Conservation (phyloP, 2,329 filamentous ascomycete species). For the Cytospora paraplurivora region DNA sequence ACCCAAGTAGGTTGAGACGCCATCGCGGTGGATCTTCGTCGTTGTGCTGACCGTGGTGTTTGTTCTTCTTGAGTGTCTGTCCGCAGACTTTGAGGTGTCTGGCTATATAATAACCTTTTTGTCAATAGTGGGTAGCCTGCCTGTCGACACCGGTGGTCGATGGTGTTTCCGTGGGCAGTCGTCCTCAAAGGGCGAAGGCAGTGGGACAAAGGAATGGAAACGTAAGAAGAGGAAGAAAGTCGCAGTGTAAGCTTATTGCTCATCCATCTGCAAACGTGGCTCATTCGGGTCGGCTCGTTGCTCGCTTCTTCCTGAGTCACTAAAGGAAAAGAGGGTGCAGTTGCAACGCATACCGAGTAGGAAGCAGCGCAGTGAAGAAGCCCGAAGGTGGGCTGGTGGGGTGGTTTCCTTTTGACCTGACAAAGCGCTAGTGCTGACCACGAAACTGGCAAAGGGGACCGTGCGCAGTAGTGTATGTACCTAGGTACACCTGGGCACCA, state of each 20-base stretch:
- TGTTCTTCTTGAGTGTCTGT: too few species aligned
- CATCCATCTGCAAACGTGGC: slow-evolving; percentile 18
- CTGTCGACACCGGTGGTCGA: too few species aligned
- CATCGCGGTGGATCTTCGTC: slow-evolving; percentile 13
- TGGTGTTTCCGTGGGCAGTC: too few species aligned
- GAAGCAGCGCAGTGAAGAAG: background rate
- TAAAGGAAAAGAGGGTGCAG: slow-evolving; percentile 4
- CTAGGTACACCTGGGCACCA: too few species aligned
- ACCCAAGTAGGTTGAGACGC: slow-evolving; percentile 26
- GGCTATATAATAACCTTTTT: too few species aligned
- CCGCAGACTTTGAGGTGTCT: too few species aligned
- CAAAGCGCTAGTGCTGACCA: background rate
- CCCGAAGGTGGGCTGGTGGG: slow-evolving; percentile 11
- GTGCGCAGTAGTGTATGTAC: background rate
- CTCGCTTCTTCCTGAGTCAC: slow-evolving; percentile 10
- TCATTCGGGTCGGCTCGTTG: slow-evolving; percentile 14
- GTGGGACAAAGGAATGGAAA: slow-evolving; percentile 4
- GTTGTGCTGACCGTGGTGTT: background rate
- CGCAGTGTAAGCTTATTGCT: slow-evolving; percentile 22
- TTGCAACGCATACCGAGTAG: too few species aligned
- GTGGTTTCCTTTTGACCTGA: slow-evolving; percentile 1
- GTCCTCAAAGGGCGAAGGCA: slow-evolving; percentile 1
- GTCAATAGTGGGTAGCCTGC: too few species aligned
- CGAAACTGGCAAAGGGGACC: background rate
- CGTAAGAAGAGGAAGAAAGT: background rate